A percentile compares a stretch with the other conserved stretches of the same genome.
Conservation (phyloP, 768 basidiomycete genomes). For the Obba rivulosa region DNA sequence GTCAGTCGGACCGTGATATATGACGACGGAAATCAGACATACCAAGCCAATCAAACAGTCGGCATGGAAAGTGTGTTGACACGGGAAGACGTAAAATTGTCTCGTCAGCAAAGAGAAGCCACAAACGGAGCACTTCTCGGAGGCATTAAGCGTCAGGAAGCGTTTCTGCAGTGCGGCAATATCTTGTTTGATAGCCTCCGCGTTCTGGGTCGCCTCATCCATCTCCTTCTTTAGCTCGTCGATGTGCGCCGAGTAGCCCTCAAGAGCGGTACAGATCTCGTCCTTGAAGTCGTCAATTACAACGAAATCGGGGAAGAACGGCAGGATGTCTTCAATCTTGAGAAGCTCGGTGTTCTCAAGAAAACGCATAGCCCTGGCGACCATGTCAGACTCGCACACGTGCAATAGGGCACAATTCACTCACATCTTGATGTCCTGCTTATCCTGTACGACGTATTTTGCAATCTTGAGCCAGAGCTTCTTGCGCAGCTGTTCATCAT, state of each 20-base stretch:
- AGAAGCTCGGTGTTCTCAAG: slow-evolving; percentile 90
- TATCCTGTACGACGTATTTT: slow-evolving; percentile 96
- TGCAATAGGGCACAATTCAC: slow-evolving; percentile 27
- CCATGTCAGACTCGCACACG: neutral
- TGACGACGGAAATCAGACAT: slow-evolving; percentile 26
- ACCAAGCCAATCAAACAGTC: slow-evolving; percentile 96
- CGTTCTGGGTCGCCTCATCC: slow-evolving; percentile 90
- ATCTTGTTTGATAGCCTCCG: slow-evolving; percentile 91
- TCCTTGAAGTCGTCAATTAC: slow-evolving; percentile 99
- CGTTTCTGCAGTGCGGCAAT: slow-evolving; percentile 80
- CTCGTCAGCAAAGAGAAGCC: slow-evolving; percentile 69
- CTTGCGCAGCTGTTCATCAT: slow-evolving; percentile 81
- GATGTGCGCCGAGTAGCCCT: slow-evolving; percentile 90
- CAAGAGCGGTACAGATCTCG: slow-evolving; percentile 93
- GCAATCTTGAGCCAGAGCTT: slow-evolving; percentile 98
- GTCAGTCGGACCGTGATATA: neutral
- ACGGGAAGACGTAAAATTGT: slow-evolving; percentile 98
- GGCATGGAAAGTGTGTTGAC: slow-evolving; percentile 95
- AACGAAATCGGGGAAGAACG: slow-evolving; percentile 99
- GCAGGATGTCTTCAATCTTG: slow-evolving; percentile 97
- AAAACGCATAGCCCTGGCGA: slow-evolving; percentile 87
- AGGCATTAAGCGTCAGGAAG: slow-evolving; percentile 86
- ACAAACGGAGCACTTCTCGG: slow-evolving; percentile 84
- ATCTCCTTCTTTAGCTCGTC: slow-evolving; percentile 88
- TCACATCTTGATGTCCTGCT: slow-evolving; percentile 96